These are phyloP conservation scores for Trypanosoma brucei DNA, from an alignment of 208 protist genomes.

Conservation along the genomic window DNA sequence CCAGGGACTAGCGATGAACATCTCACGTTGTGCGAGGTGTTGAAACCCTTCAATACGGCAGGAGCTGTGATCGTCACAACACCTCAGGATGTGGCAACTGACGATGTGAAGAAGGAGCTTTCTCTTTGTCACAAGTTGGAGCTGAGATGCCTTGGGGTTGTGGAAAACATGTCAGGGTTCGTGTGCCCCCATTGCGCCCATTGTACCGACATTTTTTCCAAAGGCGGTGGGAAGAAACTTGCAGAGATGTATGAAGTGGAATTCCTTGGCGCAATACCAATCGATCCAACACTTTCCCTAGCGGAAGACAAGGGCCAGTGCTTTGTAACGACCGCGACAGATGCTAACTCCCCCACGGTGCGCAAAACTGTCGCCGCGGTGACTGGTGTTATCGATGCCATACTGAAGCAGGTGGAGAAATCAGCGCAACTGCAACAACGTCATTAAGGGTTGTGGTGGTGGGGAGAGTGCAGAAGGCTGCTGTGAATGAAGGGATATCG, in stretches of 20 bases:
- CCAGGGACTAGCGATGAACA: slow-evolving; percentile 92
- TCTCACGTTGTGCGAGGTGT: slow-evolving; percentile 81
- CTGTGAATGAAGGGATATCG: too few species aligned
- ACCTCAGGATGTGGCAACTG: slow-evolving; percentile 85
- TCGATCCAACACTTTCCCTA: slow-evolving; percentile 69
- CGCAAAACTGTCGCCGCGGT: slow-evolving; percentile 46
- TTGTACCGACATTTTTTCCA: slow-evolving; percentile 85
- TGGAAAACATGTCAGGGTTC: slow-evolving; percentile 93
- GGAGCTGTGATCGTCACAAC: slow-evolving; percentile 90
- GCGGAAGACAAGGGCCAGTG: slow-evolving; percentile 67
- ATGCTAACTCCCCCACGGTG: background rate
- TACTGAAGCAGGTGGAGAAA: slow-evolving; percentile 57
- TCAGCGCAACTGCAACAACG: slow-evolving; percentile 16
- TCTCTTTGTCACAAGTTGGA: slow-evolving; percentile 85
- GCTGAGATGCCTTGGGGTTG: slow-evolving; percentile 85
- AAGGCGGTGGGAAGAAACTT: slow-evolving; percentile 73
- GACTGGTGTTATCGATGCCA: slow-evolving; percentile 42
- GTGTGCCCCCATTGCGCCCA: slow-evolving; percentile 90
- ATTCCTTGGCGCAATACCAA: slow-evolving; percentile 79
- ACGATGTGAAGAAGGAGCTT: slow-evolving; percentile 91
- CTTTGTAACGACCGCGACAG: slow-evolving; percentile 29
- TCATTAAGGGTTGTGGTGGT: too few species aligned
- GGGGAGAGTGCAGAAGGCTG: too few species aligned
- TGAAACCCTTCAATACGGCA: slow-evolving; percentile 46
- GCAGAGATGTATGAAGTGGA: slow-evolving; percentile 73